Conservation (phyloP, 805 yeast species). For the Starmerella cellae region DNA sequence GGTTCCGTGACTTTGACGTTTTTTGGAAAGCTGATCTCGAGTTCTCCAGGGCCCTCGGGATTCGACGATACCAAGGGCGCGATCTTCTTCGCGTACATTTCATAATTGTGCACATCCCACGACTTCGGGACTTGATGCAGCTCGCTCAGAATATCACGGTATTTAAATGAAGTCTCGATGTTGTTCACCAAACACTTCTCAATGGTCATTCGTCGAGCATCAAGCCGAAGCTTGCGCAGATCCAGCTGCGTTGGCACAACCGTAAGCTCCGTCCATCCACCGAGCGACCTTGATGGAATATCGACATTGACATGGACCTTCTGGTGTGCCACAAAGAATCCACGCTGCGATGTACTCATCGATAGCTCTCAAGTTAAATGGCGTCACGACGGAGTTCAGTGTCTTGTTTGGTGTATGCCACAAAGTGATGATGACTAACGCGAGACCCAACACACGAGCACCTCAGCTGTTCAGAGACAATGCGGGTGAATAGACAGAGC, state of each 20-base stretch:
- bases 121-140: constrained; percentile 23
- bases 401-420: no score
- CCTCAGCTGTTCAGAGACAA: no score
- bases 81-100: constrained; percentile 17
- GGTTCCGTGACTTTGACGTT: constrained; percentile 48
- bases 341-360: constrained; percentile 21
- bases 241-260: constrained; percentile 54
- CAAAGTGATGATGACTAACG: no score
- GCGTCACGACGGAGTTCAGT: no score
- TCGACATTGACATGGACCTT: constrained; percentile 70
- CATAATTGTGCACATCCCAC: constrained; percentile 22
- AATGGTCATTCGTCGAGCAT: constrained; percentile 55
- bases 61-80: constrained; percentile 18
- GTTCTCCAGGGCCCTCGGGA: constrained; percentile 43
- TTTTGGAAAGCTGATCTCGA: constrained; percentile 51
- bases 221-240: constrained; percentile 51
- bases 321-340: constrained; percentile 70
- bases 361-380: no score
- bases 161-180: constrained; percentile 40
- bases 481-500: no score
- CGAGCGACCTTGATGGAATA: constrained; percentile 41
- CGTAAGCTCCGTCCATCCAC: constrained; percentile 73
- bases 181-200: constrained; percentile 53
- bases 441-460: no score
- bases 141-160: constrained; percentile 40